A percentile compares a stretch with the other conserved stretches of the same genome.
These are phyloP conservation scores for Panaeolus cyanescens DNA, from an alignment of 768 basidiomycete species.

Conservation along the genomic window DNA sequence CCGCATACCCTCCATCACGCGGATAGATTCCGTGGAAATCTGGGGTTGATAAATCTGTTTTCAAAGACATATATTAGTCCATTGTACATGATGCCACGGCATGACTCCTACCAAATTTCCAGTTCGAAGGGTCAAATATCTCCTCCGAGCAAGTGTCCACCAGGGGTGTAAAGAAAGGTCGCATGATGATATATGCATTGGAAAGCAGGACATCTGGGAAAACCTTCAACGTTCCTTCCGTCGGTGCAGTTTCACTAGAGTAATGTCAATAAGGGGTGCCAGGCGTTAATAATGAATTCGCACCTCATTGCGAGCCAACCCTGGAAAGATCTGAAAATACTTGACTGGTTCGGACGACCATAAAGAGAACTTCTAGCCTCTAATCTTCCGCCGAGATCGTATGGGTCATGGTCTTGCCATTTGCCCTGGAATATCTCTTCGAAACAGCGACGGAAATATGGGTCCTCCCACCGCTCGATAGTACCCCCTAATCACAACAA, in stretches of 20 bases:
- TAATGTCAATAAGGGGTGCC: background rate
- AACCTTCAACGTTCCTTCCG: conserved; percentile 68
- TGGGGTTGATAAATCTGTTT: conserved; percentile 46
- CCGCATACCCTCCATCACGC: conserved; percentile 37
- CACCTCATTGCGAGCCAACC: conserved; percentile 79
- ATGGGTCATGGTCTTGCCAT: conserved; percentile 70
- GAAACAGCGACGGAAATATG: conserved; percentile 58
- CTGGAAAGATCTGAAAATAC: conserved; percentile 66
- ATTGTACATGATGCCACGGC: background rate
- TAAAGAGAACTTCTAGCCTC: conserved; percentile 67
- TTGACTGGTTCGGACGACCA: conserved; percentile 53
- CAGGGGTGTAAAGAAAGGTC: conserved; percentile 72
- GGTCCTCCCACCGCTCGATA: conserved; percentile 78
- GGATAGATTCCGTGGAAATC: conserved; percentile 56
- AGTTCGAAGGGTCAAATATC: conserved; percentile 51
- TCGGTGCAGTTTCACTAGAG: conserved; percentile 64
- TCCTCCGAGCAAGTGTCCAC: conserved; percentile 40
- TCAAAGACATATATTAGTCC: background rate
- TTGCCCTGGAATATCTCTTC: conserved; percentile 59
- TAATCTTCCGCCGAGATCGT: conserved; percentile 59
- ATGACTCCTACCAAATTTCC: conserved; percentile 46
- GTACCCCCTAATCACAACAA: conserved; percentile 53
- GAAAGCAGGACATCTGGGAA: conserved; percentile 68
- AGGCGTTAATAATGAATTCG: conserved; percentile 5
- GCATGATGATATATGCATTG: conserved; percentile 71